Conservation (phyloP, 2,329 filamentous ascomycete species). For the Mariannaea sp. region DNA sequence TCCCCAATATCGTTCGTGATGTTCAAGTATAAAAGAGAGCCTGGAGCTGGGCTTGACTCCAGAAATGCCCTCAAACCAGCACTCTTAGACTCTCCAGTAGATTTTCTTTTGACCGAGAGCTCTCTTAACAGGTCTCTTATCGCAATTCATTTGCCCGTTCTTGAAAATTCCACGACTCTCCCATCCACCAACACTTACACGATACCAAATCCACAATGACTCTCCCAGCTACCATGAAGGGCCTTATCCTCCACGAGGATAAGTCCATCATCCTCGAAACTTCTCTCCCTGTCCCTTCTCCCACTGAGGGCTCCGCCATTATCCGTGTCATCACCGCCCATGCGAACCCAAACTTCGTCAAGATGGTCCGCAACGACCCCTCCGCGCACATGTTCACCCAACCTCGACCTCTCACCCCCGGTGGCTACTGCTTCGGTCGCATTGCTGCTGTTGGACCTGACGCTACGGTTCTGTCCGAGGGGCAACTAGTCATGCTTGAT, state of each 20-base stretch:
- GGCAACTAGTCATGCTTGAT: conserved; percentile 44
- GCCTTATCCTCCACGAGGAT: conserved; percentile 24
- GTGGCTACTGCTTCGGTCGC: conserved; percentile 43
- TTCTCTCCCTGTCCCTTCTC: conserved; percentile 25
- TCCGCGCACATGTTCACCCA: conserved; percentile 22
- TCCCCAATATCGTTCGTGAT: not conserved
- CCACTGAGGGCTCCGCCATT: conserved; percentile 26
- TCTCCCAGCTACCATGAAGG: conserved; percentile 29
- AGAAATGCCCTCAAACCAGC: not conserved
- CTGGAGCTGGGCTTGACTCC: not conserved
- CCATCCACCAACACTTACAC: no score
- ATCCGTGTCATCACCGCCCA: conserved; percentile 33
- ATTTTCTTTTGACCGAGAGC: no score
- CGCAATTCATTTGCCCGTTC: no score
- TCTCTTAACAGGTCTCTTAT: no score
- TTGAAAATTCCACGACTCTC: no score
- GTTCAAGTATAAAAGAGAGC: conserved; percentile 6
- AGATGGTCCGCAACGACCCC: conserved; percentile 22
- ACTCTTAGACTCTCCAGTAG: not conserved
- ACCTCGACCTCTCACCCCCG: conserved; percentile 42
- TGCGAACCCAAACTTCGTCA: conserved; percentile 36
- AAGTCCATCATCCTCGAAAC: conserved; percentile 18
- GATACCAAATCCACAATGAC: conserved; percentile 25
- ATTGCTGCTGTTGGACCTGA: conserved; percentile 43
- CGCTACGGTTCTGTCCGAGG: conserved; percentile 38